These are phyloP conservation scores for Mallotus nudiflorus DNA, from an alignment of 345 rosid species.

Conservation along the genomic window DNA sequence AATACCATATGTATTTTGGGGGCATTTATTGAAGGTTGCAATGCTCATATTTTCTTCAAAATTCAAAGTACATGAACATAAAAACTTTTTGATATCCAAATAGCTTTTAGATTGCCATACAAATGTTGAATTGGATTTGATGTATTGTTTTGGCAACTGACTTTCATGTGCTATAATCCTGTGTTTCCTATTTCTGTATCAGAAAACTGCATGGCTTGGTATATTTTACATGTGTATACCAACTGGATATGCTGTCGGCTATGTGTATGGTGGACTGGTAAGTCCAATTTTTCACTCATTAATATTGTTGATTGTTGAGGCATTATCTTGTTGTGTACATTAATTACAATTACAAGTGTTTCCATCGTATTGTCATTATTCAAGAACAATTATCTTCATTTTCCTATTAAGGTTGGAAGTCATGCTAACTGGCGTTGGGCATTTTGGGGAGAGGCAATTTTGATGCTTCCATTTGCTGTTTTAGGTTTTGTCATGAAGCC, in stretches of 20 bases:
- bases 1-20: not conserved
- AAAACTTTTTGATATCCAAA: not conserved
- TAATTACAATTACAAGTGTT: not conserved
- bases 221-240: slow-evolving; percentile 98
- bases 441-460: slow-evolving; percentile 83
- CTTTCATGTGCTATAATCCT: not conserved
- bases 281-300: slow-evolving; percentile 28
- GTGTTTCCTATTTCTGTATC: slow-evolving; percentile 31
- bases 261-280: slow-evolving; percentile 88
- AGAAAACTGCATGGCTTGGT: slow-evolving; percentile 92
- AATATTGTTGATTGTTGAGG: not conserved
- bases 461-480: slow-evolving; percentile 88
- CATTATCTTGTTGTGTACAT: not conserved
- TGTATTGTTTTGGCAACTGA: not conserved
- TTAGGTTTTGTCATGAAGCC: slow-evolving; percentile 84
- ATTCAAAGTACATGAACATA: not conserved
- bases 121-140: not conserved
- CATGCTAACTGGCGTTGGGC: slow-evolving; percentile 81
- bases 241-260: slow-evolving; percentile 85
- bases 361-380: not conserved
- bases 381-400: slow-evolving; percentile 3
- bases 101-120: not conserved
- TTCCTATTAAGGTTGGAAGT: slow-evolving; percentile 61
- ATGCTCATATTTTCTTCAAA: not conserved
- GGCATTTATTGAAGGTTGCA: not conserved